Conservation (phyloP, 202 grass and related monocot genomes). For the Carex arenaria region DNA sequence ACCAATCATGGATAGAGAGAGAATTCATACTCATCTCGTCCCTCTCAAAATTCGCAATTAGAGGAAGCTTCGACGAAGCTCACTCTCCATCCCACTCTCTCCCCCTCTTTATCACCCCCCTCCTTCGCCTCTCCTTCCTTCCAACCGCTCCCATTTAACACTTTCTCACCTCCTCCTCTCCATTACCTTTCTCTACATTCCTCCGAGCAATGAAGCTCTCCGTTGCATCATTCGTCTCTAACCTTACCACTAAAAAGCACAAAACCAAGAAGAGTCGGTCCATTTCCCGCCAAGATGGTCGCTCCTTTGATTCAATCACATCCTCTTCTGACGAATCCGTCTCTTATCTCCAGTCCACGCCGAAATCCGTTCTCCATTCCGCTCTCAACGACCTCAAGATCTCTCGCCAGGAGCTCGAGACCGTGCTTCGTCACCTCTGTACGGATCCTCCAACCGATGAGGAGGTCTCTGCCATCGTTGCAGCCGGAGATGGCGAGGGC, state of each 20-base stretch:
- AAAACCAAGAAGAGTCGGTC: constrained; percentile 7
- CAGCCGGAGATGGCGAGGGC: constrained; percentile 13
- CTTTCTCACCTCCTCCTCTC: background rate
- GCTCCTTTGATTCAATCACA: constrained; percentile 34
- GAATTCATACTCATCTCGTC: background rate
- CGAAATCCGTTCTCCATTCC: constrained; percentile 29
- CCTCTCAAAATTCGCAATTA: background rate
- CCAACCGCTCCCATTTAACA: background rate
- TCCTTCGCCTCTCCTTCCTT: constrained; percentile 14
- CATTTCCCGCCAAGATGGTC: constrained; percentile 14
- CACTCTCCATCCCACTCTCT: constrained; percentile 18
- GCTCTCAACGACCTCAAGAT: constrained; percentile 14
- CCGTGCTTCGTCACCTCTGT: constrained; percentile 38
- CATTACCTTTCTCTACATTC: background rate
- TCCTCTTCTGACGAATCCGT: constrained; percentile 37
- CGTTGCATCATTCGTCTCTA: constrained; percentile 26
- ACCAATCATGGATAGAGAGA: background rate
- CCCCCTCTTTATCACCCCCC: background rate
- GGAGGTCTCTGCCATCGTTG: constrained; percentile 43
- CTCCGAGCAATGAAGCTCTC: constrained; percentile 40
- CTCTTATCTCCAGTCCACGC: constrained; percentile 23
- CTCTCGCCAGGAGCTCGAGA: constrained; percentile 47
- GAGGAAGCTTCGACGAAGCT: constrained; percentile 71
- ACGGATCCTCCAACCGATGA: constrained; percentile 26
- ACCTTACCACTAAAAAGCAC: background rate